A percentile compares a stretch with the other conserved stretches of the same genome.
phyloP scores from a whole-genome alignment of 2,329 filamentous ascomycete species.

The Neofusicoccum laricinum region DNA sequence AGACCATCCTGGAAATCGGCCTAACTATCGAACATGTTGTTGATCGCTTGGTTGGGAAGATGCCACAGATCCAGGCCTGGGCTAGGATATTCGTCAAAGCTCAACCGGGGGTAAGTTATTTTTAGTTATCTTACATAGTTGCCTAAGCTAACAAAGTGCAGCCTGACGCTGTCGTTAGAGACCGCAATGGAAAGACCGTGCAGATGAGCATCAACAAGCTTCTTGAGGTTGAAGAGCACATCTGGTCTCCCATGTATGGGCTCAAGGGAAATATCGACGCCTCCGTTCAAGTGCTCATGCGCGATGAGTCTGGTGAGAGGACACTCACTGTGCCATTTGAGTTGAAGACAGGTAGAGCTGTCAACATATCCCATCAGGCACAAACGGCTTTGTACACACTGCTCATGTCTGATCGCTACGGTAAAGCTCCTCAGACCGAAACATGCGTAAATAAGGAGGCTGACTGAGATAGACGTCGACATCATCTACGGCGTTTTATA shows the following conservation, averaged over 20 bases:
- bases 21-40: slow-evolving; percentile 69
- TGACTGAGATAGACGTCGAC: slow-evolving; percentile 64
- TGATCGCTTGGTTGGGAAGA: slow-evolving; percentile 78
- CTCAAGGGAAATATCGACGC: slow-evolving; percentile 98
- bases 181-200: slow-evolving; percentile 71
- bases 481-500: slow-evolving; percentile 89
- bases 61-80: slow-evolving; percentile 79
- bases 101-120: slow-evolving; percentile 59
- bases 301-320: slow-evolving; percentile 63
- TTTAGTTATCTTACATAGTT: neutral
- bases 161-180: slow-evolving; percentile 71
- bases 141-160: slow-evolving; percentile 37
- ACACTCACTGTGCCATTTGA: slow-evolving; percentile 88
- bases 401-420: slow-evolving; percentile 86
- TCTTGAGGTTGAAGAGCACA: slow-evolving; percentile 93
- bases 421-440: slow-evolving; percentile 35
- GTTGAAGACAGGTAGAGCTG: slow-evolving; percentile 84
- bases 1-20: slow-evolving; percentile 85
- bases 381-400: slow-evolving; percentile 95
- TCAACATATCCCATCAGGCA: slow-evolving; percentile 78
- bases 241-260: slow-evolving; percentile 97
- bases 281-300: slow-evolving; percentile 83
- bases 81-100: slow-evolving; percentile 74
- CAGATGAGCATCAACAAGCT: slow-evolving; percentile 88
- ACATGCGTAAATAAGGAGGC: neutral